These are phyloP conservation scores for Arthrobotrys entomopaga DNA, from an alignment of 2,329 filamentous ascomycete genomes.

Conservation along the genomic window DNA sequence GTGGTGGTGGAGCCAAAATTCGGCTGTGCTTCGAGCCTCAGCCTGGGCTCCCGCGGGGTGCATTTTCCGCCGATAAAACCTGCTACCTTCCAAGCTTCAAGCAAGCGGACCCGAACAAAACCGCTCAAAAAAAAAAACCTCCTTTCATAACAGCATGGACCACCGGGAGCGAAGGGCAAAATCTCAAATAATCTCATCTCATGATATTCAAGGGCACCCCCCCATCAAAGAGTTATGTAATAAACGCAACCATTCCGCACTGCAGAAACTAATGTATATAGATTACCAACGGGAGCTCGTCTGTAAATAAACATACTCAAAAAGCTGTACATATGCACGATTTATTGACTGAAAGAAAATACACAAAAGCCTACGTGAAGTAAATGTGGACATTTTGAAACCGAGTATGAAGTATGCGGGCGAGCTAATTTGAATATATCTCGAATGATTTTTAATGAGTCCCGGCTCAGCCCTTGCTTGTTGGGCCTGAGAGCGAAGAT, in stretches of 20 bases:
- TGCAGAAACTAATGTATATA: not conserved
- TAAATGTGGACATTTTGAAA: too few species aligned
- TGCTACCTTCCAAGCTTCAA: slow-evolving; percentile 5
- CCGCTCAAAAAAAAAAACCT: not conserved
- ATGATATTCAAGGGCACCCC: slow-evolving; percentile 12
- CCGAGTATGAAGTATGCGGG: too few species aligned
- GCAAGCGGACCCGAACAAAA: slow-evolving; percentile 20
- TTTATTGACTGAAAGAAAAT: not conserved
- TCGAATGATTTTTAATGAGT: too few species aligned
- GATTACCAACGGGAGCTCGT: slow-evolving; percentile 2
- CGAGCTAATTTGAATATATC: too few species aligned
- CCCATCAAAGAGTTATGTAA: not conserved
- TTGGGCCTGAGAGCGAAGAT: not conserved
- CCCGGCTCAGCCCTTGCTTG: too few species aligned
- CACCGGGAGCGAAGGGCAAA: not conserved
- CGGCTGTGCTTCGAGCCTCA: slow-evolving; percentile 39
- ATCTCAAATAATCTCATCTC: slow-evolving; percentile 36
- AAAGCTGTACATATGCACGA: slow-evolving; percentile 23
- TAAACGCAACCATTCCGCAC: slow-evolving; percentile 2
- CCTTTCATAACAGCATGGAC: not conserved
- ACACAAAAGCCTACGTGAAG: slow-evolving; percentile 1
- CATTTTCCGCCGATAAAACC: slow-evolving; percentile 29
- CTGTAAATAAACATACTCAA: slow-evolving; percentile 43
- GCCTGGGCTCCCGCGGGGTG: not conserved
- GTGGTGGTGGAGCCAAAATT: slow-evolving; percentile 41